Base-by-base conservation (phyloP, 139 green algal genomes). In the Ostreobium quekettii region DNA sequence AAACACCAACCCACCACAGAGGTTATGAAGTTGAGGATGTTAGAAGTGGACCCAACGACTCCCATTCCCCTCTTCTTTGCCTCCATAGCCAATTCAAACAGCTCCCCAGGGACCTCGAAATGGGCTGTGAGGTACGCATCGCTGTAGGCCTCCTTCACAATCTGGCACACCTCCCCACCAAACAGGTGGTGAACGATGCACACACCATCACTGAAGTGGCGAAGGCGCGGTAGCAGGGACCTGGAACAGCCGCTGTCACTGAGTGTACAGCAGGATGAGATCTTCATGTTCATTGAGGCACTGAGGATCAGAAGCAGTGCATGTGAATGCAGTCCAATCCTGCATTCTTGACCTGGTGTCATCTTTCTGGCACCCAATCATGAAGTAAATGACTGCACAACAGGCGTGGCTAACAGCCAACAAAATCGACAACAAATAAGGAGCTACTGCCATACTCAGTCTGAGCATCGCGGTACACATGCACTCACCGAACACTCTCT, bases 161-260 rank as follows among this genome's bases (percentile, higher is more conserved):
- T 67, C 63, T 84, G 64, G 8, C 74, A 81, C 6, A 93, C 86
- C 70, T 95, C 88, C 1, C 81, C 83, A 15, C 93, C 93, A 80
- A 99, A 99, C 42, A 99, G 82, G 83, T 99, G 89, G 77, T 99
- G 94, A 75, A 99, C 93, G 35, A 97, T 89, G 82, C 94, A 99
- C 30, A 80, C 91, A 70, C 94, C 94, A 36, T 93, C 69, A 29
- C 90, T 60, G 74, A 90, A 99, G 80, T 96, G 90, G 48, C 79
- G 76, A 39, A 98, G 77, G 15, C 92, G 83, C 5, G 85, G 82
- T 71, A 98, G 83, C 56, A 95, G 60, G 8, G 74, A 73, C 2
- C 72, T 75, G 56, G n/a, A n/a, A n/a, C n/a, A n/a, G n/a, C n/a
- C n/a, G n/a, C n/a, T n/a, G n/a, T n/a, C n/a, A n/a, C n/a, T n/a